Conservation (phyloP, 192 early-diverging fungal species). For the Podila horticola region DNA sequence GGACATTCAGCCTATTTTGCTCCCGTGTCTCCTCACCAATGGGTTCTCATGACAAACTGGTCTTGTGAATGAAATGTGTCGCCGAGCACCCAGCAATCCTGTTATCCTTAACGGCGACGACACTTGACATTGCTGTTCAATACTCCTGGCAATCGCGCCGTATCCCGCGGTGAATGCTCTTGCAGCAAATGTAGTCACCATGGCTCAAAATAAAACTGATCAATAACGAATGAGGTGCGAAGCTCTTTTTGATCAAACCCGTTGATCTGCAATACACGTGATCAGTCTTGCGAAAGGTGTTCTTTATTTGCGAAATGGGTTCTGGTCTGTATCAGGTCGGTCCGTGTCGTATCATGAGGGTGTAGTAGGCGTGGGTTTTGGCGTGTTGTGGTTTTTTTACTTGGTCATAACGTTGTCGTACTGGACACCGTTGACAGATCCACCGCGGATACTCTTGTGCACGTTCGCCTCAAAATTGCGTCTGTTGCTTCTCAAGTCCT, state of each 20-base stretch:
- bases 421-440: slow-evolving; percentile 67
- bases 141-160: background rate
- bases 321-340: too few relatives aligned
- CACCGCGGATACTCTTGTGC: slow-evolving; percentile 78
- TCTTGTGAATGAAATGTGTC: slow-evolving; percentile 35
- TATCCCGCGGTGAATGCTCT: background rate
- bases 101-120: background rate
- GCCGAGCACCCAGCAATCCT: background rate
- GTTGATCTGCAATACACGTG: too few relatives aligned
- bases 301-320: too few relatives aligned
- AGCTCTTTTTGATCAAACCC: too few relatives aligned
- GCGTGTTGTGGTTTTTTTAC: background rate
- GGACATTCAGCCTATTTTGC: background rate
- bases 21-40: slow-evolving; percentile 45
- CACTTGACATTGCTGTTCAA: background rate
- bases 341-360: background rate
- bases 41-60: slow-evolving; percentile 59
- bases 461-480: slow-evolving; percentile 82
- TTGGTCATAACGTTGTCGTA: slow-evolving; percentile 77
- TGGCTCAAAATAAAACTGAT: background rate
- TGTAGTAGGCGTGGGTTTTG: background rate
- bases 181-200: background rate
- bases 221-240: too few relatives aligned
- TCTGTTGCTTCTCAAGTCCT: slow-evolving; percentile 77
- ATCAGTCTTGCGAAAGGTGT: too few relatives aligned